These are phyloP conservation scores for Xylaria hypoxylon DNA, from an alignment of 2,329 filamentous ascomycete genomes.

Conservation along the genomic window DNA sequence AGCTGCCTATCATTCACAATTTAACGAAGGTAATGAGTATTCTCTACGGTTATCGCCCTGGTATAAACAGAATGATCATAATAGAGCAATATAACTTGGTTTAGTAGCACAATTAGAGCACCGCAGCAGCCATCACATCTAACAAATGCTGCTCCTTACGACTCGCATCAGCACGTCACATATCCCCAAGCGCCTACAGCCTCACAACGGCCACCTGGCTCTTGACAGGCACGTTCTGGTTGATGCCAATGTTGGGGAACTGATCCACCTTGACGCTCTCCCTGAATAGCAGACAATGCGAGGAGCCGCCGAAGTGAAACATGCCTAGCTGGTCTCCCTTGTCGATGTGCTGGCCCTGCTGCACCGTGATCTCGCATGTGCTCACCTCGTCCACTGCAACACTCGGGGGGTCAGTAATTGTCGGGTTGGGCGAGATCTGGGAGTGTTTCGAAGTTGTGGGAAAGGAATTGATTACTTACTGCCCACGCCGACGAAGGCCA, in stretches of 20 bases:
- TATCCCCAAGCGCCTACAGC: conserved; percentile 16
- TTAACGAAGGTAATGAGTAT: neutral
- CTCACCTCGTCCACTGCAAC: conserved; percentile 74
- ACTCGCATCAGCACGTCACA: too few species aligned
- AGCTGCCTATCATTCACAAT: neutral
- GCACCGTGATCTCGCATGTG: conserved; percentile 77
- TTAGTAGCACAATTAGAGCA: neutral
- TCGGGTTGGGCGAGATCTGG: too few species aligned
- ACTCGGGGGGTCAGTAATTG: too few species aligned
- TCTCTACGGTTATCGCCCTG: neutral
- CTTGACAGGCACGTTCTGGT: conserved; percentile 47
- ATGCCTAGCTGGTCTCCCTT: conserved; percentile 81
- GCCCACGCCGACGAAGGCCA: conserved; percentile 77
- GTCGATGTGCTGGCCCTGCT: conserved; percentile 70
- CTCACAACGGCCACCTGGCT: conserved; percentile 45
- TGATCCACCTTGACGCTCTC: conserved; percentile 61
- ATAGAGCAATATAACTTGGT: neutral
- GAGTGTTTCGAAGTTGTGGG: too few species aligned
- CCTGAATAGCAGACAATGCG: conserved; percentile 75
- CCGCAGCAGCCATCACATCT: neutral
- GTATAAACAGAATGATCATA: neutral
- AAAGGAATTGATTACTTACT: conserved; percentile 48
- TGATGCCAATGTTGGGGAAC: conserved; percentile 40
- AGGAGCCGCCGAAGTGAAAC: conserved; percentile 84
- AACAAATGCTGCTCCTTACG: neutral